Percentiles rank a stretch among this genome's conserved stretches.
phyloP scores from a whole-genome alignment of 495 filamentous ascomycete species.

The Penicillium roqueforti region DNA sequence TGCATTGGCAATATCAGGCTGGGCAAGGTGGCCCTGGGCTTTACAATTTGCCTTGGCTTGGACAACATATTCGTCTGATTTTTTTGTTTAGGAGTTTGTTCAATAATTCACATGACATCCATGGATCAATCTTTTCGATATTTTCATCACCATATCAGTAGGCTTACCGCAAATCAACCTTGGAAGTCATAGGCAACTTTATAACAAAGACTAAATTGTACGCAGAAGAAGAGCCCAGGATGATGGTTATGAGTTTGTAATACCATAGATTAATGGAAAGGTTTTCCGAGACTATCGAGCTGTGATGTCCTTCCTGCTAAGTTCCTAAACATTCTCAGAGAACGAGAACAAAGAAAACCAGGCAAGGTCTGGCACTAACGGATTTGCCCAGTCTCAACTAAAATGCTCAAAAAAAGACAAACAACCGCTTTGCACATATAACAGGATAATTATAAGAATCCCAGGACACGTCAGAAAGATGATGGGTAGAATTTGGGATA shows the following conservation, averaged over 20 bases:
- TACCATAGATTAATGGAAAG: constrained; percentile 26
- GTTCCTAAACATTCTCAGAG: constrained; percentile 9
- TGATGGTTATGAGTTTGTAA: constrained; percentile 7
- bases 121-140: too few species aligned
- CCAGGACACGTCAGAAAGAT: constrained; percentile 19
- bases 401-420: constrained; percentile 20
- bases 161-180: too few species aligned
- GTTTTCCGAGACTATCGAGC: constrained; percentile 20
- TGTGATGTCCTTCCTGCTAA: constrained; percentile 16
- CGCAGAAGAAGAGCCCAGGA: neutral
- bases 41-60: neutral
- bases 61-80: neutral
- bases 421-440: constrained; percentile 26
- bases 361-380: constrained; percentile 14
- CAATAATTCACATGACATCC: neutral
- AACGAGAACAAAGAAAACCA: neutral
- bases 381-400: constrained; percentile 16
- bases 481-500: constrained; percentile 2
- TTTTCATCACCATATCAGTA: neutral
- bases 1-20: neutral
- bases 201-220: too few species aligned
- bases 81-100: neutral
- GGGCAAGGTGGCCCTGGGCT: neutral
- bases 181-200: too few species aligned
- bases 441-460: constrained; percentile 26